Evolutionary conservation across 768 basidiomycete species (phyloP).

Genomic region (Kondoa malvinella): DNA sequence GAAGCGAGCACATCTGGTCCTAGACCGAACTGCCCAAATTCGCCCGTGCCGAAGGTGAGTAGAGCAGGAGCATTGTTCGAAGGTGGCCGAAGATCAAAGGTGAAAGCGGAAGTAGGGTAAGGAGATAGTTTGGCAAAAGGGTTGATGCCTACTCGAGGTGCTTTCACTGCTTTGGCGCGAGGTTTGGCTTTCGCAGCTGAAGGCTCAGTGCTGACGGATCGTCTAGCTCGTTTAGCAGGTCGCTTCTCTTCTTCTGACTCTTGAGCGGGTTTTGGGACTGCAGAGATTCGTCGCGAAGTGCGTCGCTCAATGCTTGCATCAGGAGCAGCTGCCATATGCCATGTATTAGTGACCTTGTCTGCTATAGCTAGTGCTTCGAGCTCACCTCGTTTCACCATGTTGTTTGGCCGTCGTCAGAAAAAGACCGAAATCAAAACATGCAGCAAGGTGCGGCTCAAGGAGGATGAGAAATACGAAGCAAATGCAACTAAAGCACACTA

Average conservation of each 20-base stretch:
- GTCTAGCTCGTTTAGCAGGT: neutral
- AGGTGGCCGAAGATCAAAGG: neutral
- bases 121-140: neutral
- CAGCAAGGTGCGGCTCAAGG: neutral
- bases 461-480: no score
- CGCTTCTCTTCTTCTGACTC: neutral
- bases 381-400: neutral
- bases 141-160: neutral
- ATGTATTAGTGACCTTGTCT: neutral
- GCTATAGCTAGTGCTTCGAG: no score
- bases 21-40: slow-evolving; percentile 89
- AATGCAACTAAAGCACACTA: no score
- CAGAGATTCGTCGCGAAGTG: neutral
- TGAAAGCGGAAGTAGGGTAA: neutral
- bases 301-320: neutral
- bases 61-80: slow-evolving; percentile 30
- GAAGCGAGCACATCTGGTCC: slow-evolving; percentile 56
- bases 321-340: neutral
- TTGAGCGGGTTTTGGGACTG: neutral
- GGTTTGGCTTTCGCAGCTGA: neutral
- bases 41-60: slow-evolving; percentile 76
- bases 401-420: neutral
- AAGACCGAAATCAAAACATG: neutral
- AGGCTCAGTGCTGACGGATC: neutral
- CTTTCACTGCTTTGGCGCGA: neutral